Conservation (phyloP, 164 flowering plant species). For the Umbilicus rupestris region DNA sequence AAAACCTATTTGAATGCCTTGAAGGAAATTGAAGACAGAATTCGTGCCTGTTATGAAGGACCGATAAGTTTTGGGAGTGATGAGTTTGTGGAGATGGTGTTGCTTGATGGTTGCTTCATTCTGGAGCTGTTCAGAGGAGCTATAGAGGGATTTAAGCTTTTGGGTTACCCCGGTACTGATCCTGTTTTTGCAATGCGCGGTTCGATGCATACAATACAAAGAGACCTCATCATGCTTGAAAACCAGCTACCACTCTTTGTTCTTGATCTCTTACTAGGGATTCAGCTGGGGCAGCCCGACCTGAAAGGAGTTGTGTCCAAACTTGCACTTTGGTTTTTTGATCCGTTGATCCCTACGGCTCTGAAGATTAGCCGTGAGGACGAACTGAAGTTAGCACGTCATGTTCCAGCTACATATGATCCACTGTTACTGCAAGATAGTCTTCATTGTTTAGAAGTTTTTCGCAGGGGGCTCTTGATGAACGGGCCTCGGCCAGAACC, state of each 20-base stretch:
- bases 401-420: constrained; percentile 30
- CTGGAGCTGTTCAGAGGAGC: constrained; percentile 54
- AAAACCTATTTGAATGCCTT: constrained; percentile 31
- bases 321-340: constrained; percentile 46
- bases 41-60: constrained; percentile 57
- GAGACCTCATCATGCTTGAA: constrained; percentile 74
- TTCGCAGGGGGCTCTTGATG: constrained; percentile 47
- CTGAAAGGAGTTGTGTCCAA: constrained; percentile 34
- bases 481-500: constrained; percentile 43
- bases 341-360: constrained; percentile 67
- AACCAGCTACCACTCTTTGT: constrained; percentile 63
- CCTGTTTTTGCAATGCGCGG: constrained; percentile 65
- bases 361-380: constrained; percentile 45
- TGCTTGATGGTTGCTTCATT: constrained; percentile 60
- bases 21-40: constrained; percentile 41
- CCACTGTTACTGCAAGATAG: constrained; percentile 53
- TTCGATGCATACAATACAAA: constrained; percentile 55
- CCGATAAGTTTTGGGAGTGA: constrained; percentile 25
- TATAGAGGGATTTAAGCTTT: constrained; percentile 39
- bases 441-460: constrained; percentile 78
- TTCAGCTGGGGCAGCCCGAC: constrained; percentile 39
- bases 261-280: constrained; percentile 36
- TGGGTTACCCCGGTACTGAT: constrained; percentile 51
- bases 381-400: constrained; percentile 34
- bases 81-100: constrained; percentile 58